These are phyloP conservation scores for Claviceps purpurea DNA, from an alignment of 2,329 filamentous ascomycete species.

Conservation along the genomic window DNA sequence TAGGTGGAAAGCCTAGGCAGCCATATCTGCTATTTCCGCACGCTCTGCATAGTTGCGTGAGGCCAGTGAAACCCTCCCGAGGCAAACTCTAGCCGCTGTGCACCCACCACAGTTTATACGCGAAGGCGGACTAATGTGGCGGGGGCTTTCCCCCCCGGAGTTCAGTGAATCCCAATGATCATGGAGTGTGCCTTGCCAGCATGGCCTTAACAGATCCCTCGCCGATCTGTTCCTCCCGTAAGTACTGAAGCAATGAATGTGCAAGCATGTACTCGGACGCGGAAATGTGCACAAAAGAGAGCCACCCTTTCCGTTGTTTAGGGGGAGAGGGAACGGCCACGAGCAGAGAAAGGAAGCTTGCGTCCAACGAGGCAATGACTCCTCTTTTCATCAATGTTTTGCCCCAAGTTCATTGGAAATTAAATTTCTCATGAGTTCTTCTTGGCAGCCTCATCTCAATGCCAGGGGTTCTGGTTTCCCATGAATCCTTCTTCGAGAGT, in stretches of 20 bases:
- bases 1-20: neutral
- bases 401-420: neutral
- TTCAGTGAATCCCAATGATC: neutral
- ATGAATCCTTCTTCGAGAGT: conserved; percentile 89
- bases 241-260: neutral
- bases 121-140: neutral
- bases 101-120: neutral
- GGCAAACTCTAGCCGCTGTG: neutral
- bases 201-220: neutral
- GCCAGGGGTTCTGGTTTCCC: conserved; percentile 49
- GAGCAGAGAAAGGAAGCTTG: neutral
- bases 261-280: neutral
- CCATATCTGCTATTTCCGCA: neutral
- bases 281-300: neutral
- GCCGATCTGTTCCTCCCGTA: neutral
- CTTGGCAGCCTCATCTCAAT: conserved; percentile 35
- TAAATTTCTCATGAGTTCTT: neutral
- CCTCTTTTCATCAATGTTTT: neutral
- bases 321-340: neutral
- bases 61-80: neutral
- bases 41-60: neutral
- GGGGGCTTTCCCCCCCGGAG: neutral
- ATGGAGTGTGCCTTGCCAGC: neutral
- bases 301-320: neutral
- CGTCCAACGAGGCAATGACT: neutral